These are phyloP conservation scores for Sporisorium scitamineum DNA, from an alignment of 1,284 basidiomycete genomes.

Conservation along the genomic window DNA sequence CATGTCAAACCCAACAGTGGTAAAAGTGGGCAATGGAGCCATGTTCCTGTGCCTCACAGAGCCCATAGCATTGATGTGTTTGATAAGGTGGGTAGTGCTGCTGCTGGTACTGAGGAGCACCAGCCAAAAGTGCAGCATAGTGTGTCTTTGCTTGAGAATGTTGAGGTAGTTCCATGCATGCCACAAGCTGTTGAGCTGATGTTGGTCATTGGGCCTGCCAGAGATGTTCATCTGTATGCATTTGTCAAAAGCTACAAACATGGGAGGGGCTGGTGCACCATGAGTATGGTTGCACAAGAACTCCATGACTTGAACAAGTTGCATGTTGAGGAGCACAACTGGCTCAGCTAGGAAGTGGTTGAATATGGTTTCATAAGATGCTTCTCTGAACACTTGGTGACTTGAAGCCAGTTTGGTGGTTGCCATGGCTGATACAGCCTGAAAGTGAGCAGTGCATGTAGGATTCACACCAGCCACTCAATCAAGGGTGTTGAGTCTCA, in stretches of 20 bases:
- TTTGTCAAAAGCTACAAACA: conserved; percentile 16
- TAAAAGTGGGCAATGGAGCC: too few species aligned
- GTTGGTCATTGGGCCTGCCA: not conserved
- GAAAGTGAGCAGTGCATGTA: too few species aligned
- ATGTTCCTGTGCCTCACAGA: too few species aligned
- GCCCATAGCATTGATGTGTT: too few species aligned
- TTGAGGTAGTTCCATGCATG: conserved; percentile 14
- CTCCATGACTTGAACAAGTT: not conserved
- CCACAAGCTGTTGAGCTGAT: conserved; percentile 8
- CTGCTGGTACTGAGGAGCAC: conserved; percentile 25
- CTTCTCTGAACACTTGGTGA: too few species aligned
- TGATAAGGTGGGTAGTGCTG: not conserved
- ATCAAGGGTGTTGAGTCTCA: conserved; percentile 2
- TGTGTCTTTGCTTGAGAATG: not conserved
- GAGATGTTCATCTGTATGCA: conserved; percentile 5
- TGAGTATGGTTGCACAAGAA: not conserved
- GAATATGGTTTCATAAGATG: too few species aligned
- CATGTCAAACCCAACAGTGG: not conserved
- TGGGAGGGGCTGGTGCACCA: not conserved
- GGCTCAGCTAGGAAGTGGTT: not conserved
- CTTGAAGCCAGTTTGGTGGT: too few species aligned
- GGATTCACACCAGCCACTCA: too few species aligned
- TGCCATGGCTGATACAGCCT: too few species aligned
- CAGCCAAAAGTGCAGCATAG: conserved; percentile 7
- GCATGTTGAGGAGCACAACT: not conserved